Evolutionary conservation across 2,329 filamentous ascomycete genomes (phyloP), one percentile per base, ranked within the genome.

Genomic region (Cercospora sojina): DNA sequence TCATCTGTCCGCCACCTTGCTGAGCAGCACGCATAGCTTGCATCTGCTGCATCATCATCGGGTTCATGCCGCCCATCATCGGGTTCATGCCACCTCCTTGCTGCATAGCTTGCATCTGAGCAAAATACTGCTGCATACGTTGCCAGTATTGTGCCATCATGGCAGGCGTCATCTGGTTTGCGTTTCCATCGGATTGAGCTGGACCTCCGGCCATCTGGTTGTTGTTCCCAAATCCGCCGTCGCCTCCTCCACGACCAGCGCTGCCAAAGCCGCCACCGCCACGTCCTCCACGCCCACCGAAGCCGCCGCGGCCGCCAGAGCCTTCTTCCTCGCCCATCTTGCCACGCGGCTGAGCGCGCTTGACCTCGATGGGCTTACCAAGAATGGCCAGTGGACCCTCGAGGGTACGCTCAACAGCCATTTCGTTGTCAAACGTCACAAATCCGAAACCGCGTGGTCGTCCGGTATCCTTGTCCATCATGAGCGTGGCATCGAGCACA

Each of bases 391-490:
- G 86, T 16, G 92, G 91, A 23, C 89, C 87, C 64, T 90, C 88
- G 51, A 99, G 87, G 67, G 93, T 96, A 35, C 91, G 91, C 71
- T 99, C 95, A 53, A 99, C 95, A 18, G 95, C 95, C 16, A 92
- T 89, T 75, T 99, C 95, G 72, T 90, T 96, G 80, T 99, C 95
- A 74, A 99, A 99, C 0, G 95, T 99, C 62, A 99, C 95, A 78
- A 99, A 99, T 13, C 95, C 95, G 75, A 99, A 99, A 1, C 95
- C 95, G 76, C 95, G 87, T 2, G 95, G 95, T 47, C 95, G 88
- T n/a, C 95, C 95, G 0, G 95, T 99, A 79, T 99, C 95, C 81
- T 99, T 99, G 79, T 99, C 95, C 89, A 99, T 99, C 95, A 99
- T 99, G 2, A 99, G 87, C 0, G 95, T 99, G 1, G 95, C 95